These are phyloP conservation scores for Cystobasidium tubakii DNA, from an alignment of 768 basidiomycete species.

Conservation along the genomic window DNA sequence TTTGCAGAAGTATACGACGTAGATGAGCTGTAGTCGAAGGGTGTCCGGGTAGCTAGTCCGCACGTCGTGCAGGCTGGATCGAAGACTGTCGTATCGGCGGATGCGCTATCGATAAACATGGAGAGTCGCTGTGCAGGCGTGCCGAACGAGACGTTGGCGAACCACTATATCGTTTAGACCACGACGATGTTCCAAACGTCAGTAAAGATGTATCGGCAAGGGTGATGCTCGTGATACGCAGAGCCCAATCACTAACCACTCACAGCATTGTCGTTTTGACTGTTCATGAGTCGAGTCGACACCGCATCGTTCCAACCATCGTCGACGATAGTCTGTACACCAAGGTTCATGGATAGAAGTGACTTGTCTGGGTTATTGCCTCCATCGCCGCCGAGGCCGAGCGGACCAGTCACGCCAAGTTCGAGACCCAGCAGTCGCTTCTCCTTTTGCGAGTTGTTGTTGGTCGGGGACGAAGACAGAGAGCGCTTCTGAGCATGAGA, in stretches of 20 bases:
- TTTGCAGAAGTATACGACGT: not conserved
- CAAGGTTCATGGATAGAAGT: not conserved
- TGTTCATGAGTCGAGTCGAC: slow-evolving; percentile 10
- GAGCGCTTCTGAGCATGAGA: not conserved
- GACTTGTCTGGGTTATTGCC: not conserved
- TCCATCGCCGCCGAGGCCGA: not conserved
- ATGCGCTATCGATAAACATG: slow-evolving; percentile 28
- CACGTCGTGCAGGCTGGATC: slow-evolving; percentile 17
- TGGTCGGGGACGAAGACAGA: not conserved
- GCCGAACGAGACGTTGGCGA: slow-evolving; percentile 22
- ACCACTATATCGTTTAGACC: slow-evolving; percentile 3
- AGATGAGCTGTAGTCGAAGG: slow-evolving; percentile 18
- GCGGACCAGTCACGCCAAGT: not conserved
- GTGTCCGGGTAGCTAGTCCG: not conserved
- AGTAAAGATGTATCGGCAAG: too few relatives aligned
- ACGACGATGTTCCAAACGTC: too few relatives aligned
- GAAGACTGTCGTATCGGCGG: slow-evolving; percentile 23
- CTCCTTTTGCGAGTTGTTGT: not conserved
- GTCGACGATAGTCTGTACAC: not conserved
- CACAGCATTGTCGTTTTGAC: slow-evolving; percentile 30
- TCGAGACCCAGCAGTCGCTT: slow-evolving; percentile 7
- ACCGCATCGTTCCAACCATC: slow-evolving; percentile 11
- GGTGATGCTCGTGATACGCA: too few relatives aligned
- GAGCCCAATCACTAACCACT: too few relatives aligned
- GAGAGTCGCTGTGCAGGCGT: slow-evolving; percentile 20